phyloP scores from a whole-genome alignment of 371 early-diverging fungal species.

The Umbelopsis sp. region DNA sequence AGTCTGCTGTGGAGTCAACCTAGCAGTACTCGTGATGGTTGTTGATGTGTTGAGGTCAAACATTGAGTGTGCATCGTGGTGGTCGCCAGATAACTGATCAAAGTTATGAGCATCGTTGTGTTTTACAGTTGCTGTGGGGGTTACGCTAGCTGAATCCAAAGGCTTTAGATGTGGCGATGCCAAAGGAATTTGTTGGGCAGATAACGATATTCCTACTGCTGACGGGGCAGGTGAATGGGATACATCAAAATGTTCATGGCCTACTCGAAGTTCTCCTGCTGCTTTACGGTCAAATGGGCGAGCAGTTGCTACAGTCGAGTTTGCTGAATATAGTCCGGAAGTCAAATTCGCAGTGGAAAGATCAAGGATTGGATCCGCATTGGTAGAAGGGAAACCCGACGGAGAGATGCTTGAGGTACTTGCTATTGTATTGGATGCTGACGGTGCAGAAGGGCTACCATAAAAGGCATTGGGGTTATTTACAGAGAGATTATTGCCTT shows the following conservation, averaged over 20 bases:
- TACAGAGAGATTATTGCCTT: slow-evolving; percentile 9
- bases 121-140: not conserved
- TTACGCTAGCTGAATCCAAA: not conserved
- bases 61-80: slow-evolving; percentile 4
- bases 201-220: not conserved
- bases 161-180: not conserved
- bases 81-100: not conserved
- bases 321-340: not conserved
- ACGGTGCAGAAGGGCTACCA: not conserved
- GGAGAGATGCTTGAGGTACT: not conserved
- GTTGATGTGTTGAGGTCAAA: slow-evolving; percentile 6
- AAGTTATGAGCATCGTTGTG: not conserved
- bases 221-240: not conserved
- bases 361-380: not conserved
- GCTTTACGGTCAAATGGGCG: not conserved
- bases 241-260: not conserved
- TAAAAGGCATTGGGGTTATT: slow-evolving; percentile 17
- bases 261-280: not conserved
- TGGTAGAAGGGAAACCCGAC: not conserved
- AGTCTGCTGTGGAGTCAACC: slow-evolving; percentile 7
- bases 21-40: not conserved
- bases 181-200: not conserved
- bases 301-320: not conserved
- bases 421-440: not conserved
- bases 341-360: not conserved